A percentile compares a stretch with the other conserved stretches of the same genome.
phyloP scores from a whole-genome alignment of 116 monocot genomes.

The Zostera marina region DNA sequence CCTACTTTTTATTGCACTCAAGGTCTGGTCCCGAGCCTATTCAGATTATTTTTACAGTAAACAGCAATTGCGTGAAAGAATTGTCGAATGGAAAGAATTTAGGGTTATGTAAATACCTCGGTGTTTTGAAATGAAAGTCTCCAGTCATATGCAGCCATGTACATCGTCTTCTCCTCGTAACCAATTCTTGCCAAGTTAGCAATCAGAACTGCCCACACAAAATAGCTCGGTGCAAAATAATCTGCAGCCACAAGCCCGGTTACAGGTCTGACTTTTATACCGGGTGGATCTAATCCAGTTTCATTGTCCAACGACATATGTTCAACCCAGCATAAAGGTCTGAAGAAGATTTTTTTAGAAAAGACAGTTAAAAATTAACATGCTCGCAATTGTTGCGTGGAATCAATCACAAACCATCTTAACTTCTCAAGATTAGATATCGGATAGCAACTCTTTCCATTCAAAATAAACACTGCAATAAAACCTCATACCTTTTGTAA shows the following conservation, averaged over 20 bases:
- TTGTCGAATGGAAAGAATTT: neutral
- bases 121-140: constrained; percentile 97
- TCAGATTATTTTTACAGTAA: constrained; percentile 1
- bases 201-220: constrained; percentile 98
- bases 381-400: too few species aligned
- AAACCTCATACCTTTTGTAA: constrained; percentile 57
- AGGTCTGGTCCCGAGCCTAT: constrained; percentile 80
- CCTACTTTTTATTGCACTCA: constrained; percentile 96
- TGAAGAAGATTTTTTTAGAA: constrained; percentile 10
- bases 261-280: constrained; percentile 84
- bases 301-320: constrained; percentile 99
- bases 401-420: too few species aligned
- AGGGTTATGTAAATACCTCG: constrained; percentile 35
- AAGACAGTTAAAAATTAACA: too few species aligned
- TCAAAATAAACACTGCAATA: neutral
- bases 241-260: constrained; percentile 96
- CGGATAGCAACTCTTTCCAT: too few species aligned
- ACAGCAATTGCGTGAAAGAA: neutral
- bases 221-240: constrained; percentile 95
- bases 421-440: too few species aligned
- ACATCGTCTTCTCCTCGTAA: constrained; percentile 97
- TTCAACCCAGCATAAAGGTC: constrained; percentile 97
- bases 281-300: constrained; percentile 90
- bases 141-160: constrained; percentile 99
- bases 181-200: constrained; percentile 98